These are phyloP conservation scores for Puccinia coronata DNA, from an alignment of 1,284 basidiomycete species.

Conservation along the genomic window DNA sequence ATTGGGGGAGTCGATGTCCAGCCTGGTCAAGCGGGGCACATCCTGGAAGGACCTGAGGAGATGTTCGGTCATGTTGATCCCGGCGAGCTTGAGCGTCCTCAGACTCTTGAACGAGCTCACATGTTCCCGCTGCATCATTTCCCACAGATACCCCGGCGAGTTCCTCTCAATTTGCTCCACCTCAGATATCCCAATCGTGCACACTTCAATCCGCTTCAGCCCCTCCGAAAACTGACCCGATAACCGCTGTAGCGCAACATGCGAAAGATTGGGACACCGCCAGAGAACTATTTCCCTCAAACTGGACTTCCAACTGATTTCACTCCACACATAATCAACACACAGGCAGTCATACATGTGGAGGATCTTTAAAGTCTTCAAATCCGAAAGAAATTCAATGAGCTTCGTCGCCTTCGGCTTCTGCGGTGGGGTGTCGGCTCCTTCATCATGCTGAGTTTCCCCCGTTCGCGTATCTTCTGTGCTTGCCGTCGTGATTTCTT, in stretches of 20 bases:
- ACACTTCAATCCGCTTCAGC: neutral
- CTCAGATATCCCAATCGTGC: neutral
- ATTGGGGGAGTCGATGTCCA: slow-evolving; percentile 2
- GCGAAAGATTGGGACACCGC: slow-evolving; percentile 14
- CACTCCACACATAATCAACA: slow-evolving; percentile 14
- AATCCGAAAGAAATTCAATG: neutral
- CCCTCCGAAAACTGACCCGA: neutral
- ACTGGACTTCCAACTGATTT: neutral
- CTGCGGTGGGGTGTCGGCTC: no score
- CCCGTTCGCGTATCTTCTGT: neutral
- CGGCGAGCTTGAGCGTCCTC: neutral
- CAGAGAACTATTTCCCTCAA: neutral
- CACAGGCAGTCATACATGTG: slow-evolving; percentile 1
- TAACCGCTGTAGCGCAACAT: neutral
- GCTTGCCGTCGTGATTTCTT: neutral
- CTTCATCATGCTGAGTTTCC: no score
- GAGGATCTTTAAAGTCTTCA: neutral
- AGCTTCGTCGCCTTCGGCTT: neutral
- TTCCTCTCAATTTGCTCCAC: neutral
- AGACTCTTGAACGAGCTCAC: neutral
- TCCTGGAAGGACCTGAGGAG: neutral
- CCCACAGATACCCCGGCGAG: neutral
- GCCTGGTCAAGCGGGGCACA: neutral
- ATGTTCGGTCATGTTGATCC: neutral
- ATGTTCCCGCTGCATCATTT: neutral